A percentile compares a stretch with the other conserved stretches of the same genome.
Evolutionary conservation across 306 rosid genomes (phyloP).

Genomic region (Leucaena leucocephala): DNA sequence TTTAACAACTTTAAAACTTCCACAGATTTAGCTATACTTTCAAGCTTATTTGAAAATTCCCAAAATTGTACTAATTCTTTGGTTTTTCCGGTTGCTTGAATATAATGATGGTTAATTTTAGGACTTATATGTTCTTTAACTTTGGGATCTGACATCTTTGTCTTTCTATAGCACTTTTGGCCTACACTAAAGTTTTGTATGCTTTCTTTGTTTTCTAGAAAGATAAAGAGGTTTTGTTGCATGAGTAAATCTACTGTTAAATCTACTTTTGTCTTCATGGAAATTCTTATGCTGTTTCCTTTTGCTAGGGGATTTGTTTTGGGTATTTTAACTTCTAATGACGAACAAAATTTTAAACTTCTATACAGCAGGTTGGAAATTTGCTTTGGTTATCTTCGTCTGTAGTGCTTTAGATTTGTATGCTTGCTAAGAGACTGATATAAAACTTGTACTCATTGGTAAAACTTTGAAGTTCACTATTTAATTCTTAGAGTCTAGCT

Average conservation of each 20-base stretch:
- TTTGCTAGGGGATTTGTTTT: not conserved
- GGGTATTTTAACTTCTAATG: not conserved
- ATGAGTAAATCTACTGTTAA: not conserved
- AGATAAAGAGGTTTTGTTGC: slow-evolving; percentile 11
- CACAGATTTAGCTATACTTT: slow-evolving; percentile 16
- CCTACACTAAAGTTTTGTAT: not conserved
- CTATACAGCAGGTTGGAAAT: not conserved
- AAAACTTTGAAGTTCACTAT: not conserved
- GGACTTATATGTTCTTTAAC: not conserved
- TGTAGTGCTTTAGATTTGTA: not conserved
- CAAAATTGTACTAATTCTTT: slow-evolving; percentile 25
- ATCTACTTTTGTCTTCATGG: slow-evolving; percentile 26
- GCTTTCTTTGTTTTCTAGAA: not conserved
- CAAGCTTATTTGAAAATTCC: slow-evolving; percentile 2
- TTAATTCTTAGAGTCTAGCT: not conserved
- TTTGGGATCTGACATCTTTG: slow-evolving; percentile 14
- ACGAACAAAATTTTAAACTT: not conserved
- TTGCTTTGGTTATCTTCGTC: not conserved
- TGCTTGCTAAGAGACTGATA: not conserved
- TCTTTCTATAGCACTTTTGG: slow-evolving; percentile 25
- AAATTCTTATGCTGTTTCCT: not conserved
- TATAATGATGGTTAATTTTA: slow-evolving; percentile 26
- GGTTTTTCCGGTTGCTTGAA: slow-evolving; percentile 32
- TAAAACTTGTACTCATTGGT: not conserved
- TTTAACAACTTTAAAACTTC: slow-evolving; percentile 9